A percentile compares a stretch with the other conserved stretches of the same genome.
Evolutionary conservation across 805 yeast species (phyloP).

Genomic region (Yarrowia sp.): DNA sequence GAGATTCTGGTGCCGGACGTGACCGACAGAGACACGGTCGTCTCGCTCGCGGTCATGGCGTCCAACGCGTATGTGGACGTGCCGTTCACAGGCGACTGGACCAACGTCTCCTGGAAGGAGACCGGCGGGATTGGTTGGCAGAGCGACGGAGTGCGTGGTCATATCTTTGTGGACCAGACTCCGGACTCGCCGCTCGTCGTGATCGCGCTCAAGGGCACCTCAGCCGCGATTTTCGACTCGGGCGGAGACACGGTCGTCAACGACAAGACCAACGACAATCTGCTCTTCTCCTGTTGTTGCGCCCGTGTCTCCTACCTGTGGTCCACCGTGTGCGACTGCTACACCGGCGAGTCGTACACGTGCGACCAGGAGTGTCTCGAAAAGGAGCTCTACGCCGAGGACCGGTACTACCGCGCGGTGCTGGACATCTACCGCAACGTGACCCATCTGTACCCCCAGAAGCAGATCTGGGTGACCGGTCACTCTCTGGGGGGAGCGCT

Average conservation of each 20-base stretch:
- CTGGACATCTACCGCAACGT: slow-evolving; percentile 76
- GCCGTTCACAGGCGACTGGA: slow-evolving; percentile 84
- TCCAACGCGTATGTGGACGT: slow-evolving; percentile 84
- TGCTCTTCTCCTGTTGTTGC: slow-evolving; percentile 92
- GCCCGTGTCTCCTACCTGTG: slow-evolving; percentile 88
- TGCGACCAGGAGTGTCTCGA: slow-evolving; percentile 89
- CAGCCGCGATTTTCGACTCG: slow-evolving; percentile 63
- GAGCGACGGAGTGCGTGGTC: slow-evolving; percentile 82
- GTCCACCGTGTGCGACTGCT: slow-evolving; percentile 96
- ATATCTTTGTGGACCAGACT: slow-evolving; percentile 63
- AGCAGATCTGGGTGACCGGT: slow-evolving; percentile 84
- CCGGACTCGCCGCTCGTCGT: slow-evolving; percentile 56
- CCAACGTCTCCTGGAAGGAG: slow-evolving; percentile 49
- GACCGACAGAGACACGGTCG: slow-evolving; percentile 66
- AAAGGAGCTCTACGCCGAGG: slow-evolving; percentile 65
- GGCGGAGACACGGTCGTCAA: slow-evolving; percentile 69
- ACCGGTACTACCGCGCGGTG: slow-evolving; percentile 77
- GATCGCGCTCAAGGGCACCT: slow-evolving; percentile 85
- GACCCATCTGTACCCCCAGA: slow-evolving; percentile 57
- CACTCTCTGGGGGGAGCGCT: slow-evolving; percentile 93
- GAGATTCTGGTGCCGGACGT: slow-evolving; percentile 66
- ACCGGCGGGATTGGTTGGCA: slow-evolving; percentile 72
- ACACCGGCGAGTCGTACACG: slow-evolving; percentile 67
- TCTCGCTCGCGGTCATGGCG: slow-evolving; percentile 77
- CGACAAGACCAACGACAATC: slow-evolving; percentile 84